Evolutionary conservation across 305 asterid genomes (phyloP).

Genomic region (Rubia tinctorum): DNA sequence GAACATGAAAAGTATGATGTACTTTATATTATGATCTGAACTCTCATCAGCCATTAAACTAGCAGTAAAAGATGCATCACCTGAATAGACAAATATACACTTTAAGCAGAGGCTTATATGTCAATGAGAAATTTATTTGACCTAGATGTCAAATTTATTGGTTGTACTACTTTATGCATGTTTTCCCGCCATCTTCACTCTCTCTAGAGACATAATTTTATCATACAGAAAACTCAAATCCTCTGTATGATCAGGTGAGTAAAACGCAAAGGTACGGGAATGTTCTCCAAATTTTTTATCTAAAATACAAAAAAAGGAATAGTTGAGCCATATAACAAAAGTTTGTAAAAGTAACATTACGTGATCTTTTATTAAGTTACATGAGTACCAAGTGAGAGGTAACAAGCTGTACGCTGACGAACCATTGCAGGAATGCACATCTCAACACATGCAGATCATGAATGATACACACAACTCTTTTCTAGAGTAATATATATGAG

Average conservation of each 20-base stretch:
- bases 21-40: background rate
- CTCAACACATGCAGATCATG: background rate
- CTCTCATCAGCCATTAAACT: background rate
- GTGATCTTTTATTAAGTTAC: background rate
- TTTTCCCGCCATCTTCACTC: background rate
- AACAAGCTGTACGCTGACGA: background rate
- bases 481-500: too few relatives aligned
- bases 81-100: too few relatives aligned
- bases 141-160: background rate
- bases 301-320: background rate
- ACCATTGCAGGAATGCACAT: too few relatives aligned
- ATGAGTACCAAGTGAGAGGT: too few relatives aligned
- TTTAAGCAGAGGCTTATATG: background rate
- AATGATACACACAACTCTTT: background rate
- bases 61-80: background rate
- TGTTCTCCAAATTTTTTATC: background rate
- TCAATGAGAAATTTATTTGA: background rate
- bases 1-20: background rate
- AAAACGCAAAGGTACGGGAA: background rate
- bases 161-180: background rate
- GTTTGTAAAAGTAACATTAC: background rate
- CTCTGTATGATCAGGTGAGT: background rate
- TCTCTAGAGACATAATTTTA: background rate
- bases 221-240: background rate
- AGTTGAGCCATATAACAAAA: background rate